These are phyloP conservation scores for Pythium rhizo-oryzae DNA, from an alignment of 352 stramenopile species.

Conservation along the genomic window DNA sequence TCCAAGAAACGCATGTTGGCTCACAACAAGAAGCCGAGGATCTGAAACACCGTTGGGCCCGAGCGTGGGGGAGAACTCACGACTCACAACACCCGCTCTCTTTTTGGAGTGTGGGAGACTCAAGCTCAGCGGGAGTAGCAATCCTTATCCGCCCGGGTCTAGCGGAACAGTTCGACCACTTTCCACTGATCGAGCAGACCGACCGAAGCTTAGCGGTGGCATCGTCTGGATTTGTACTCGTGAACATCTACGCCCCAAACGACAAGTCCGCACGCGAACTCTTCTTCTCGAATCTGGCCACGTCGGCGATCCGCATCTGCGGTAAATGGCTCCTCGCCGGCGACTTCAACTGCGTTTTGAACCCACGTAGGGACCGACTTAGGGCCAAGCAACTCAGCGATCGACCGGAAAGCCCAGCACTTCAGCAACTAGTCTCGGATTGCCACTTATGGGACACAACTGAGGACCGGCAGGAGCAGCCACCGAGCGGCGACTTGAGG, in stretches of 20 bases:
- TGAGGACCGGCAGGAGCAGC: not conserved
- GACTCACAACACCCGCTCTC: not conserved
- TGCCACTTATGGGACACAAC: not conserved
- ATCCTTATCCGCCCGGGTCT: not conserved
- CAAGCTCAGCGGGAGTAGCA: not conserved
- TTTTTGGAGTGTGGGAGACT: not conserved
- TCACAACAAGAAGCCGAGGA: not conserved
- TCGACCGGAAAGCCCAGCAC: not conserved
- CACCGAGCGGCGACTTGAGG: too few relatives aligned
- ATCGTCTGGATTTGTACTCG: too few relatives aligned
- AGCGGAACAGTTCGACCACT: not conserved
- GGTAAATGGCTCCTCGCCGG: too few relatives aligned
- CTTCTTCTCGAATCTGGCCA: not conserved
- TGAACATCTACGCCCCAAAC: slow-evolving; percentile 12
- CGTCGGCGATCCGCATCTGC: not conserved
- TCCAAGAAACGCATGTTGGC: slow-evolving; percentile 7
- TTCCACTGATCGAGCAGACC: not conserved
- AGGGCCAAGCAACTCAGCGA: not conserved
- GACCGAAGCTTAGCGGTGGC: too few relatives aligned
- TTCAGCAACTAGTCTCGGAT: not conserved
- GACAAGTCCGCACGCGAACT: not conserved
- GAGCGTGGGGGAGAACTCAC: not conserved
- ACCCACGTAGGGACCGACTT: not conserved
- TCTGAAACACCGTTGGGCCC: not conserved
- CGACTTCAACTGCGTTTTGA: slow-evolving; percentile 1